Conservation (phyloP, 1,284 basidiomycete species). For the Schizophyllum commune region DNA sequence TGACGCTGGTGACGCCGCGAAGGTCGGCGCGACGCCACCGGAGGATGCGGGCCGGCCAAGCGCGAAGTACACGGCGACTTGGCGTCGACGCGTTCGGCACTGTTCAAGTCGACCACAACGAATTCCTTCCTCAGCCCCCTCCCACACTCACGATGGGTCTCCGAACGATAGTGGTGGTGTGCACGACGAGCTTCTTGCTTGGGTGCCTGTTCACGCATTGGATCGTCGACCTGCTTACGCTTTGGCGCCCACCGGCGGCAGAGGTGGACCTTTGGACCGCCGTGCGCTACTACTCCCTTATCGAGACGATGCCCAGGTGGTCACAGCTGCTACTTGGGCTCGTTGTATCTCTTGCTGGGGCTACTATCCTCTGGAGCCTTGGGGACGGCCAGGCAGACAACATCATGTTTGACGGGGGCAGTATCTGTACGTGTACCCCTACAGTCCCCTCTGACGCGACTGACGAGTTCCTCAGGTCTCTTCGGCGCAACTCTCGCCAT, state of each 20-base stretch:
- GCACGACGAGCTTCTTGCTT: conserved; percentile 72
- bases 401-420: conserved; percentile 82
- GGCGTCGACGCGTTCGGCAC: no score
- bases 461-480: conserved; percentile 43
- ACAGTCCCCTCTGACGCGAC: conserved; percentile 2
- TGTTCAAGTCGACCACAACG: no score
- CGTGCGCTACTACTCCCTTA: conserved; percentile 69
- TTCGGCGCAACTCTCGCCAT: conserved; percentile 60
- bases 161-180: conserved; percentile 63
- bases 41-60: no score
- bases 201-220: conserved; percentile 77
- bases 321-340: conserved; percentile 47
- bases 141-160: conserved; percentile 40
- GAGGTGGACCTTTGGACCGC: conserved; percentile 74
- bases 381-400: conserved; percentile 70
- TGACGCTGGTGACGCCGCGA: background rate
- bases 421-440: conserved; percentile 53
- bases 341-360: conserved; percentile 49
- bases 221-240: conserved; percentile 78
- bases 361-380: conserved; percentile 68
- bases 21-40: background rate
- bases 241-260: conserved; percentile 77
- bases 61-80: no score
- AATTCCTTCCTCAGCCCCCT: no score
- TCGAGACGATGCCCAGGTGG: conserved; percentile 53